Evolutionary conservation across 2,329 filamentous ascomycete genomes (phyloP).

Genomic region (Sclerotinia minor): DNA sequence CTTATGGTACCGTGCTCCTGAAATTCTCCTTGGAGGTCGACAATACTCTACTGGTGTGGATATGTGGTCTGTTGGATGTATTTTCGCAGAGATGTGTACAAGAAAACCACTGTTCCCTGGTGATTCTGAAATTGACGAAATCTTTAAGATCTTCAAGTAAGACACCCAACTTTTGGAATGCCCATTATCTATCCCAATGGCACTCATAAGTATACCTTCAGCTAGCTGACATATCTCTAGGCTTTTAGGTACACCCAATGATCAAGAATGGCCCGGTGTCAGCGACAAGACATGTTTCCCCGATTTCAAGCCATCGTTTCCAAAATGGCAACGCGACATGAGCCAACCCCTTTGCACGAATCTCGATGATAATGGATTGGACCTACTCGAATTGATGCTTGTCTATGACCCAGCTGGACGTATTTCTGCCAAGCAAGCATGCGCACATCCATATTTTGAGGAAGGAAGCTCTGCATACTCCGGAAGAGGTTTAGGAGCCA

Average conservation of each 20-base stretch:
- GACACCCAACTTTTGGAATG: slow-evolving; percentile 31
- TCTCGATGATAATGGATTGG: slow-evolving; percentile 70
- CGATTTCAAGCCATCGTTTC: slow-evolving; percentile 89
- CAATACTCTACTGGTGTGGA: slow-evolving; percentile 94
- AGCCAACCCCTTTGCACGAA: slow-evolving; percentile 65
- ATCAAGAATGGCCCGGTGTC: slow-evolving; percentile 83
- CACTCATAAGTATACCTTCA: neutral
- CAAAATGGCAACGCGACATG: slow-evolving; percentile 80
- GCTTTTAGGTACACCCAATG: slow-evolving; percentile 78
- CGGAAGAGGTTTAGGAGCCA: slow-evolving; percentile 40
- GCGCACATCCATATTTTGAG: slow-evolving; percentile 79
- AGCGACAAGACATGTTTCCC: slow-evolving; percentile 72
- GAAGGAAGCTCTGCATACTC: slow-evolving; percentile 42
- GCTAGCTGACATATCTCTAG: slow-evolving; percentile 45
- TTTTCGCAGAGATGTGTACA: slow-evolving; percentile 96
- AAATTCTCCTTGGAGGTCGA: slow-evolving; percentile 85
- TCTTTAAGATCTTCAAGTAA: slow-evolving; percentile 91
- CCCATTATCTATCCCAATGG: neutral
- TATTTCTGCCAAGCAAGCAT: slow-evolving; percentile 86
- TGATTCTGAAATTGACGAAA: slow-evolving; percentile 90
- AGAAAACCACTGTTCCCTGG: slow-evolving; percentile 89
- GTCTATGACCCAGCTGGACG: slow-evolving; percentile 85
- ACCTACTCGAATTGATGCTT: slow-evolving; percentile 69
- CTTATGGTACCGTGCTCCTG: slow-evolving; percentile 87
- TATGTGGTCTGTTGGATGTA: slow-evolving; percentile 94